Evolutionary conservation across 2,329 filamentous ascomycete species (phyloP), one percentile per base, ranked within the genome.

Genomic region (Paracoccidioides lutzii): DNA sequence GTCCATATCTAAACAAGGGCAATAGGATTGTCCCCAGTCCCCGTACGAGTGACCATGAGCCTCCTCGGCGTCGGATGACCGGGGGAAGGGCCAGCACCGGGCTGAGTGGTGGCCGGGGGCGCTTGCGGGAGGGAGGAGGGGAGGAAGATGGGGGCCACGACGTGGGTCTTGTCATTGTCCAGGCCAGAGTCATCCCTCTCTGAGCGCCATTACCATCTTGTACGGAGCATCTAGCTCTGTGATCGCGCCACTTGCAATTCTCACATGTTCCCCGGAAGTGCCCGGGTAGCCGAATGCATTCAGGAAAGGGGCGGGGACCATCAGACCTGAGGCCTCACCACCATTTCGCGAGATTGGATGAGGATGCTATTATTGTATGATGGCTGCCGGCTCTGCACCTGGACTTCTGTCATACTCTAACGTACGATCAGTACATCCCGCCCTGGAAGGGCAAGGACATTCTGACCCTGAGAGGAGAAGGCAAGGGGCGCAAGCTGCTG

Each of bases 161-260:
- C 22, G 22, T 22, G 22, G 22, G 22, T 22, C 22, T 22, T 22
- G 22, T 22, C 22, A 22, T 22, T 22, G 22, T 22, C 22, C 22
- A 22, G 22, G 22, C 22, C 22, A 22, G 55, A 32, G 49, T 37
- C 15, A 32, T 55, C n/a, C 51, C 51, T 12, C 51, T 12, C 32
- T 30, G 35, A 38, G 12, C 52, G 42, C 40, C 44, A 15, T 57
- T 35, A n/a, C 32, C 33, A 49, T 55, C 46, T 49, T 30, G 40
- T 52, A 57, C 53, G 35, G 52, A 52, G 52, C 48, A 57, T 42
- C 37, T 38, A 50, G 40, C 30, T 35, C 44, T 38, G 22, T 53
- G 55, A 43, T 57, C 44, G 6, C 51, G 38, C 51, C 44, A 57
- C n/a, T 54, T 57, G 38, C 52, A 57, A 38, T 56, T 56, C 53